These are phyloP conservation scores for Cercospora sp. DNA, from an alignment of 2,329 filamentous ascomycete species.

Conservation along the genomic window DNA sequence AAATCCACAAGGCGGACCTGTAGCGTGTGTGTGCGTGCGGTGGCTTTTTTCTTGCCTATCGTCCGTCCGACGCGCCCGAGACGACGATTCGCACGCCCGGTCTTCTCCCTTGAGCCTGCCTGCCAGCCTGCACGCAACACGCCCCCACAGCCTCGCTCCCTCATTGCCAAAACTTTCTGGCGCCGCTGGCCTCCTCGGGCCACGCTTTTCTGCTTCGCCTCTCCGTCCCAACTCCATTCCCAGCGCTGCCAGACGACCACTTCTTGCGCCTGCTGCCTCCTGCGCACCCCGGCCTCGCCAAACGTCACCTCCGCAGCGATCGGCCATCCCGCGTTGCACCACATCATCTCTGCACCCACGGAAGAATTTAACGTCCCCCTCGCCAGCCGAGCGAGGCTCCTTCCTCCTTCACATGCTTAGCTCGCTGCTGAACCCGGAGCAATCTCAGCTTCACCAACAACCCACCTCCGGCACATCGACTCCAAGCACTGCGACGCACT, in stretches of 20 bases:
- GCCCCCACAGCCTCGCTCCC: neutral
- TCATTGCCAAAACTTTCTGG: neutral
- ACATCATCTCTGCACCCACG: neutral
- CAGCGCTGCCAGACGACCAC: neutral
- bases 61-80: neutral
- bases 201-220: neutral
- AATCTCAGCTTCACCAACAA: slow-evolving; percentile 27
- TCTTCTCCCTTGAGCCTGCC: neutral
- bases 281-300: neutral
- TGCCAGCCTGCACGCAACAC: neutral
- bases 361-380: slow-evolving; percentile 5
- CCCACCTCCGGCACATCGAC: slow-evolving; percentile 3
- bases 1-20: slow-evolving; percentile 7
- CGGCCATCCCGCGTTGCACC: slow-evolving; percentile 12
- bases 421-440: slow-evolving; percentile 35
- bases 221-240: neutral
- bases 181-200: neutral
- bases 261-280: neutral
- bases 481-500: slow-evolving; percentile 12
- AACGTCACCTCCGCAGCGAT: slow-evolving; percentile 14
- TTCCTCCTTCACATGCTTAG: slow-evolving; percentile 33
- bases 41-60: neutral
- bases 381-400: slow-evolving; percentile 15
- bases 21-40: neutral
- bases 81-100: neutral